Evolutionary conservation across 2,329 filamentous ascomycete genomes (phyloP).

Genomic region (Epichloe festucae): DNA sequence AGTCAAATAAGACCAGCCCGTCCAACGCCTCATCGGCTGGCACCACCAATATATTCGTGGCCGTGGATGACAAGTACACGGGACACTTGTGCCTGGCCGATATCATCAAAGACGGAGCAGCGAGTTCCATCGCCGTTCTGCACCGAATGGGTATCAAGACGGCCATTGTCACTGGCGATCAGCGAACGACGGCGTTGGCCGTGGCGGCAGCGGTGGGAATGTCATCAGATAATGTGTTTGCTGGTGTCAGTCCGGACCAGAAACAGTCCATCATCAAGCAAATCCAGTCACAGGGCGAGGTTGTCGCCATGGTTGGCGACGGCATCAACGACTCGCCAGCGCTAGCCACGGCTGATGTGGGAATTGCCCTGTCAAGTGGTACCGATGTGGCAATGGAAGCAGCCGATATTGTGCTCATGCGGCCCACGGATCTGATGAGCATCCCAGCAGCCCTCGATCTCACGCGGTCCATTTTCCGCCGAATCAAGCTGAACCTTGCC

Average conservation of each 20-base stretch:
- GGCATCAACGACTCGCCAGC: conserved; percentile 98
- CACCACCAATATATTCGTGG: conserved; percentile 82
- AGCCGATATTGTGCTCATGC: conserved; percentile 92
- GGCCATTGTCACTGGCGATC: conserved; percentile 89
- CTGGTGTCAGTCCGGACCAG: conserved; percentile 79
- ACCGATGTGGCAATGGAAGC: conserved; percentile 98
- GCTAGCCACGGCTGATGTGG: conserved; percentile 80
- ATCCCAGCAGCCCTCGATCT: conserved; percentile 81
- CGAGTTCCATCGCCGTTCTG: conserved; percentile 68
- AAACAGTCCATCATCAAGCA: conserved; percentile 76
- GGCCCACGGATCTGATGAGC: conserved; percentile 77
- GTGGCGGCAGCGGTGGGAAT: conserved; percentile 80
- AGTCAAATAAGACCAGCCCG: conserved; percentile 20
- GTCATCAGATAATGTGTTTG: conserved; percentile 58
- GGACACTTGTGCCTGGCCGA: conserved; percentile 78
- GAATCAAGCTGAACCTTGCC: conserved; percentile 85
- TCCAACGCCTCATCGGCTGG: conserved; percentile 34
- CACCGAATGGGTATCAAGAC: conserved; percentile 75
- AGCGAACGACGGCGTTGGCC: conserved; percentile 67
- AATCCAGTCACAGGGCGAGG: conserved; percentile 60
- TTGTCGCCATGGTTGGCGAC: conserved; percentile 94
- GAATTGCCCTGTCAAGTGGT: conserved; percentile 82
- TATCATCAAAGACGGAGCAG: conserved; percentile 78
- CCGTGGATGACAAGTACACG: conserved; percentile 68
- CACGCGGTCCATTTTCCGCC: conserved; percentile 69